A percentile compares a stretch with the other conserved stretches of the same genome.
These are phyloP conservation scores for Theobroma cacao DNA, from an alignment of 345 rosid genomes.

Conservation along the genomic window DNA sequence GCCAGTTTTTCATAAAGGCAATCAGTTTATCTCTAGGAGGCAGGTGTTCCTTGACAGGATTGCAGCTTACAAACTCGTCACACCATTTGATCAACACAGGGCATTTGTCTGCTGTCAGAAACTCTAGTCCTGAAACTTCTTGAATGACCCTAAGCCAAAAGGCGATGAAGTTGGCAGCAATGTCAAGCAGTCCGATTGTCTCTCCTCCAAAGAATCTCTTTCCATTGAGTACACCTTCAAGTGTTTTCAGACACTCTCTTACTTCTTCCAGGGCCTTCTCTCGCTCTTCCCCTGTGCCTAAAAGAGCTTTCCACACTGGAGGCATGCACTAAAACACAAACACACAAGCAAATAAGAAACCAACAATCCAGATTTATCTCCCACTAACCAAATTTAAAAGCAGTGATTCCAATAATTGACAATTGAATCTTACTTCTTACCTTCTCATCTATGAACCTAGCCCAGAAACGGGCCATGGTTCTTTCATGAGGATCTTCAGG, in stretches of 20 bases:
- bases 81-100: slow-evolving; percentile 5
- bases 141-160: slow-evolving; percentile 2
- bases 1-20: not conserved
- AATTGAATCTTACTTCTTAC: not conserved
- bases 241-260: not conserved
- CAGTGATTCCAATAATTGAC: not conserved
- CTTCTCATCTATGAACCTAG: slow-evolving; percentile 38
- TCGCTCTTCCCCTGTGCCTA: not conserved
- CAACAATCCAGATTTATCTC: not conserved
- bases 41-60: not conserved
- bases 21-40: slow-evolving; percentile 5
- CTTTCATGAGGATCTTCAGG: slow-evolving; percentile 39
- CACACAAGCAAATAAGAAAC: not conserved
- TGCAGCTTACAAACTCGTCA: not conserved
- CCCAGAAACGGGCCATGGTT: slow-evolving; percentile 46
- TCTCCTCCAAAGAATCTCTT: slow-evolving; percentile 14
- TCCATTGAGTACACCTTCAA: slow-evolving; percentile 5
- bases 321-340: not conserved
- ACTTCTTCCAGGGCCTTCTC: slow-evolving; percentile 14
- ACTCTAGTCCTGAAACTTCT: not conserved
- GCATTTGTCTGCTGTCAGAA: not conserved
- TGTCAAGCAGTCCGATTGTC: slow-evolving; percentile 3
- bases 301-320: not conserved
- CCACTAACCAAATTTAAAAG: too few species aligned
- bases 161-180: not conserved